Conservation (phyloP, 73 alveolate species). For the Paramecium primaurelia region DNA sequence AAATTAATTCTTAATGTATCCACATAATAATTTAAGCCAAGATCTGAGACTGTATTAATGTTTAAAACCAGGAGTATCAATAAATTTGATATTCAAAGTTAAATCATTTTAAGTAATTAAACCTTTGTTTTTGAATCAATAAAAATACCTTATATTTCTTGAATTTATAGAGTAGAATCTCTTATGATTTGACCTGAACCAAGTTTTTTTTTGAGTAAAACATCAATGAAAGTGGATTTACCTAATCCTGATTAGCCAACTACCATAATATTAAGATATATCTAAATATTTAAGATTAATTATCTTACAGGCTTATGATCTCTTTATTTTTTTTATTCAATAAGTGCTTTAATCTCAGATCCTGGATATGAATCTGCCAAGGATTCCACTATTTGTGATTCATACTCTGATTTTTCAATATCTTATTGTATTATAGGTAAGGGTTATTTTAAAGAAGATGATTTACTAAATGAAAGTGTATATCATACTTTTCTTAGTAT, state of each 20-base stretch:
- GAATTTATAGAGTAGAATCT: neutral
- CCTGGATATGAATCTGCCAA: constrained; percentile 23
- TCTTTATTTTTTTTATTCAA: neutral
- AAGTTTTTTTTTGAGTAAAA: constrained; percentile 2
- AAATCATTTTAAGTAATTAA: neutral
- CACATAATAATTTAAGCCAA: neutral
- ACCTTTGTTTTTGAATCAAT: neutral
- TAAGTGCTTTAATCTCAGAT: constrained; percentile 8
- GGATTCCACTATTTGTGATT: neutral
- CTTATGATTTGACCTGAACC: neutral
- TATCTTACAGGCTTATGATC: neutral
- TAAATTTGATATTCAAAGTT: neutral
- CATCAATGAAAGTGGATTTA: constrained; percentile 55
- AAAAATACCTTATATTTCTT: neutral
- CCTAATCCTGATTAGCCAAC: constrained; percentile 57
- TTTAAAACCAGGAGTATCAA: constrained; percentile 46
- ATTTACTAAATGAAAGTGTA: neutral
- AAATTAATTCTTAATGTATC: neutral
- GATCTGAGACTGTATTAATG: neutral
- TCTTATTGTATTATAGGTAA: neutral
- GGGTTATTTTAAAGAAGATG: neutral
- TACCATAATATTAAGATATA: constrained; percentile 40
- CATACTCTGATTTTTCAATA: neutral
- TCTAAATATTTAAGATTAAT: neutral
- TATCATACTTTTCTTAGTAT: neutral